Evolutionary conservation across 345 rosid genomes (phyloP).

Genomic region (rapeseed (Brassica napus)): Da-Ae NC_063445.1:11209501-11210000

Average conservation of each 20-base stretch:
- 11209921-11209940: too few relatives aligned
- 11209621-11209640: not conserved
- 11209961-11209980: too few relatives aligned
- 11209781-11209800: not conserved
- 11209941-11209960: too few relatives aligned
- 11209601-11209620: not conserved
- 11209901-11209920: too few relatives aligned
- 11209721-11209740: not conserved
- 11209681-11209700: not conserved
- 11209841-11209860: not conserved
- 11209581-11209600: not conserved
- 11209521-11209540: not conserved
- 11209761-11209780: not conserved
- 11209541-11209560: not conserved
- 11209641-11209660: not conserved
- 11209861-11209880: too few relatives aligned
- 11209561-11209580: not conserved
- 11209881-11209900: too few relatives aligned
- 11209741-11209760: not conserved
- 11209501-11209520: not conserved
- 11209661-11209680: not conserved
- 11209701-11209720: not conserved
- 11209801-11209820: not conserved
- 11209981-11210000: too few relatives aligned
- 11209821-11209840: not conserved